Evolutionary conservation across 352 stramenopile genomes (phyloP), one percentile per base, ranked within the genome.

Genomic region (Globisporangium ultimum): DNA sequence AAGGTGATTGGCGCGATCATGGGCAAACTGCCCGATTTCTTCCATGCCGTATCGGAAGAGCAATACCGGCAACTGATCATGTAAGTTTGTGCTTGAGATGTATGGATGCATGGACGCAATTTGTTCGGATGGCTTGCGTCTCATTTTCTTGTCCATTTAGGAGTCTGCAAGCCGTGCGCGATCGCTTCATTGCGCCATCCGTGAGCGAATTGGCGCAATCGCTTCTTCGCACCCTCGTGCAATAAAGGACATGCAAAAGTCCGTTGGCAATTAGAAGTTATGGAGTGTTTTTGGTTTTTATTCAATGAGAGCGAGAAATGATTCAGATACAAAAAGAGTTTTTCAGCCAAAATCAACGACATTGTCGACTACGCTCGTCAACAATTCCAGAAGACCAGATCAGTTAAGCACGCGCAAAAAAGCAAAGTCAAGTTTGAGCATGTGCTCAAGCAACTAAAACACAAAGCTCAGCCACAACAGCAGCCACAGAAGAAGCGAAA

Each of bases 1-100:
- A 89, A 88, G 54, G 66, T 89, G 5, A 48, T 85, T 12, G 78
- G 74, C 9, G 78, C 69, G 5, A 50, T 91, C 13, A 70, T 89
- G 45, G 70, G 70, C 34, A 85, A 87, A 17, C 40, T 87, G 18
- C 64, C 72, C 2, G 60, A 62, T 18, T 73, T 84, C 32, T 70
- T 84, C 58, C 48, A 41, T 2, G 49, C 61, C 28, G 38, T 82
- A 10, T 42, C 63, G 38, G 47, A 61, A 40, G 34, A 51, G 45
- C 54, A 74, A 13, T 48, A 72, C 3, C 51, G 76, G 3, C 61
- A 42, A 3, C 53, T 87, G 5, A 67, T 72, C 53, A 64, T 63
- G 76, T 86, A 60, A 8, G 34, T 53, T 53, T 22, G 6, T 24
- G 6, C 20, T 13, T 45, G 13, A 18, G 18, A 18, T 10, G 1